Evolutionary conservation across 306 rosid species (phyloP), one percentile per base, ranked within the genome.

Genomic region (Coriaria nepalensis): DNA sequence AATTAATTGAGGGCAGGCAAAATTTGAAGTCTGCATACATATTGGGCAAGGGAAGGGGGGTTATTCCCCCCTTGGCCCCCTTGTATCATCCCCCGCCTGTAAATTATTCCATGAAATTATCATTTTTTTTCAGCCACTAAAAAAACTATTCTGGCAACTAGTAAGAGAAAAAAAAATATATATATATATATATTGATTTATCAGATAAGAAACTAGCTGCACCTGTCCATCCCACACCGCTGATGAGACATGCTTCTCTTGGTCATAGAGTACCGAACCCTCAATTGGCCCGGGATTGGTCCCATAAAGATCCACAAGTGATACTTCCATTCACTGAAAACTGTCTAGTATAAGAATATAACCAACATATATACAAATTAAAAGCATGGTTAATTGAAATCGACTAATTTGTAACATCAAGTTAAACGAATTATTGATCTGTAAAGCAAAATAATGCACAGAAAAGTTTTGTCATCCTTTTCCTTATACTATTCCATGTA

Each of bases 151-250:
- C 2, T 53, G 33, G 34, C 13, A 55, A n/a, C n/a, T n/a, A n/a
- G n/a, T n/a, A n/a, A n/a, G n/a, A n/a, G n/a, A n/a, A n/a, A n/a
- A n/a, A n/a, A n/a, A n/a, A n/a, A n/a, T n/a, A n/a, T n/a, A n/a
- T n/a, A n/a, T n/a, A n/a, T n/a, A n/a, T n/a, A n/a, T n/a, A n/a
- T n/a, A n/a, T n/a, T n/a, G n/a, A n/a, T n/a, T n/a, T n/a, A 39
- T 35, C 8, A 64, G 38, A 62, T 35, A 47, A 43, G 34, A 46
- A 43, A 52, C 43, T 40, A 66, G 72, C 57, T 45, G 52, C 76
- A 90, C 98, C 95, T 90, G 98, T 35, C 98, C 96, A 35, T 92
- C 98, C 98, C 98, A 92, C 56, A 92, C 87, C 53, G 96, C 96
- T 7, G 83, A 69, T 11, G 98, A 92, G 37, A 92, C 96, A 70